These are phyloP conservation scores for Aspergillus pseudotamarii DNA, from an alignment of 2,329 filamentous ascomycete species.

Conservation along the genomic window DNA sequence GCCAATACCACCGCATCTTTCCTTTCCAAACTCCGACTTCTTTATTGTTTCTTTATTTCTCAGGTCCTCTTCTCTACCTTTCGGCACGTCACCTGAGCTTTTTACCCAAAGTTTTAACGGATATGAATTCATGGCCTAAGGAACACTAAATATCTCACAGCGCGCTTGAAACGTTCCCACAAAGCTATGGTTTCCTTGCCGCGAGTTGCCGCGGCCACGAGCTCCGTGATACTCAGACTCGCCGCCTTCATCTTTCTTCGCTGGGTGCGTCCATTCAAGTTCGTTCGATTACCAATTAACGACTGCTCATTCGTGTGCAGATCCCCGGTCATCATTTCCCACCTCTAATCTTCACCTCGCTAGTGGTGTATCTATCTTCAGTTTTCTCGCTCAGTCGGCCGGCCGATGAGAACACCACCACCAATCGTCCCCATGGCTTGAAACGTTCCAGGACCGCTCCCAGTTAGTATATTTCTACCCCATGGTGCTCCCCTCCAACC, in stretches of 20 bases:
- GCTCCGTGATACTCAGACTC: constrained; percentile 41
- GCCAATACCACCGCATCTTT: background rate
- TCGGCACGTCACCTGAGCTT: background rate
- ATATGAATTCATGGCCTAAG: background rate
- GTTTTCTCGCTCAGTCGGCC: constrained; percentile 28
- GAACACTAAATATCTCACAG: background rate
- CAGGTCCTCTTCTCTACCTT: background rate
- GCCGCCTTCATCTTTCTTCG: constrained; percentile 45
- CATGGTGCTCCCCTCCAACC: background rate
- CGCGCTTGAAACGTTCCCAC: background rate
- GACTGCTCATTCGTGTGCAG: constrained; percentile 26
- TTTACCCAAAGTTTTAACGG: background rate
- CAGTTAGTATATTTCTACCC: background rate
- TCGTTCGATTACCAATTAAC: background rate
- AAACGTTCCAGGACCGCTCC: constrained; percentile 1
- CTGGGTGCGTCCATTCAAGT: constrained; percentile 39
- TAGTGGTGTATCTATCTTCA: constrained; percentile 50
- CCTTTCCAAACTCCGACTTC: background rate
- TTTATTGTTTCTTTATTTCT: background rate
- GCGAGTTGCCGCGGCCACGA: constrained; percentile 36
- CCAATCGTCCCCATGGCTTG: constrained; percentile 10
- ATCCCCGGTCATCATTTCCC: constrained; percentile 42
- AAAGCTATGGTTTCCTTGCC: constrained; percentile 36
- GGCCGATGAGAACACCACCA: constrained; percentile 2
- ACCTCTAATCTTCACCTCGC: constrained; percentile 42